A percentile compares a stretch with the other conserved stretches of the same genome.
Conservation (phyloP, 768 basidiomycete species). For the Tylopilus vinaceipallidus region DNA sequence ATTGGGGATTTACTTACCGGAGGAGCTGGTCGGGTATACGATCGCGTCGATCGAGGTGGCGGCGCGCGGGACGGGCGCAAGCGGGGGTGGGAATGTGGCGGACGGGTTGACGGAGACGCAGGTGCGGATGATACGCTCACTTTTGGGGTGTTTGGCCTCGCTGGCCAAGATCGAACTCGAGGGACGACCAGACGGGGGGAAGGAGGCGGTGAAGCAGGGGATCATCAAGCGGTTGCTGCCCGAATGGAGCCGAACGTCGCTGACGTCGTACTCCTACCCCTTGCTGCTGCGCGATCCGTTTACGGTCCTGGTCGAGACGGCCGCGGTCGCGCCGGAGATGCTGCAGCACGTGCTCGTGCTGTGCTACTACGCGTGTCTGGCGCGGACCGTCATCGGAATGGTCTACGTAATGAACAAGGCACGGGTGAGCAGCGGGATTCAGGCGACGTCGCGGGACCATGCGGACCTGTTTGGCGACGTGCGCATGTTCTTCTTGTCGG, state of each 20-base stretch:
- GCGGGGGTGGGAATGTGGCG: constrained; percentile 49
- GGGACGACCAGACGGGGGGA: constrained; percentile 67
- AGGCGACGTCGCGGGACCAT: constrained; percentile 47
- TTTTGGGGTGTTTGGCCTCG: constrained; percentile 67
- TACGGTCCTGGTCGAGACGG: constrained; percentile 84
- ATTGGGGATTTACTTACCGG: constrained; percentile 85
- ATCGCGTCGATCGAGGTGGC: constrained; percentile 78
- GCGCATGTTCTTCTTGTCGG: constrained; percentile 87
- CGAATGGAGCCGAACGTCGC: constrained; percentile 86
- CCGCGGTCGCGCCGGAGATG: constrained; percentile 86
- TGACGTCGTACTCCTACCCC: constrained; percentile 81
- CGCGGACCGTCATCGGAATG: constrained; percentile 81
- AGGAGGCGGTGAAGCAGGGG: constrained; percentile 75
- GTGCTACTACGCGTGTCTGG: constrained; percentile 87
- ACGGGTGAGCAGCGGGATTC: constrained; percentile 50
- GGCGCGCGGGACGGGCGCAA: constrained; percentile 60
- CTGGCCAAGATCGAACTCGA: constrained; percentile 69
- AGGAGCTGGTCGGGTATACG: constrained; percentile 89
- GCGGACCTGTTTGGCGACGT: constrained; percentile 80
- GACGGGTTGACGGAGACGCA: constrained; percentile 71
- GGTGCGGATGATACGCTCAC: constrained; percentile 70
- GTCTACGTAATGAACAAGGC: constrained; percentile 80
- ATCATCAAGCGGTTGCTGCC: constrained; percentile 88
- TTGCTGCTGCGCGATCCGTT: constrained; percentile 89
- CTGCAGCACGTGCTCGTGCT: constrained; percentile 86